These are phyloP conservation scores for Dalbergia cultrata DNA, from an alignment of 306 rosid genomes.

Conservation along the genomic window DNA sequence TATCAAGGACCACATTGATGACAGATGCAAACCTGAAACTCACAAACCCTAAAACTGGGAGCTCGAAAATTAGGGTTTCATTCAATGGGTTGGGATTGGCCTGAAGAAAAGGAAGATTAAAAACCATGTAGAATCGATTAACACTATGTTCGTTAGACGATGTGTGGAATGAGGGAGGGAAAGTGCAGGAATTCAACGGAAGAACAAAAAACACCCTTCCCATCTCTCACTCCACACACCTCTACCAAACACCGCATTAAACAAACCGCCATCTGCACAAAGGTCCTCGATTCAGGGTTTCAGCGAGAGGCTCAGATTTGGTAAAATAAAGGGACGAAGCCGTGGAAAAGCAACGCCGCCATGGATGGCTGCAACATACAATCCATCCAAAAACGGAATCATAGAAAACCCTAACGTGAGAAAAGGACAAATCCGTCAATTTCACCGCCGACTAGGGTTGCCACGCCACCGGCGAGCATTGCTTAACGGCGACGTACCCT, in stretches of 20 bases:
- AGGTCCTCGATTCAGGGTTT: neutral
- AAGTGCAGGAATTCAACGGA: neutral
- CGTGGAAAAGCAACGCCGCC: constrained; percentile 17
- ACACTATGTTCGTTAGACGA: constrained; percentile 43
- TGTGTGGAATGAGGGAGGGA: constrained; percentile 43
- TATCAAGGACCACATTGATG: neutral
- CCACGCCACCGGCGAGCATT: constrained; percentile 42
- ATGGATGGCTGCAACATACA: constrained; percentile 43
- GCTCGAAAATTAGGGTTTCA: neutral
- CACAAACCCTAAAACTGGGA: neutral
- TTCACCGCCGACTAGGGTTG: constrained; percentile 5
- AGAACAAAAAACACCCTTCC: neutral
- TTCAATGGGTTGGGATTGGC: neutral
- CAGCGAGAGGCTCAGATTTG: constrained; percentile 41
- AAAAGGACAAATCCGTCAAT: no score
- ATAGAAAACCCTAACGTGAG: no score
- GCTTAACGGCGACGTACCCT: constrained; percentile 1
- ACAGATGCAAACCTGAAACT: no score
- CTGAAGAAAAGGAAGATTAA: neutral
- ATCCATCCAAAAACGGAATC: no score
- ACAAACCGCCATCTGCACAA: no score
- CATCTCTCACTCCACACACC: constrained; percentile 35
- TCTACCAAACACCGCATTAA: constrained; percentile 2
- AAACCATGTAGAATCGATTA: neutral
- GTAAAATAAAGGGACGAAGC: neutral